Base-by-base conservation (phyloP, 108 stramenopile genomes). In the Cyclotella choctawhatcheeana region DNA sequence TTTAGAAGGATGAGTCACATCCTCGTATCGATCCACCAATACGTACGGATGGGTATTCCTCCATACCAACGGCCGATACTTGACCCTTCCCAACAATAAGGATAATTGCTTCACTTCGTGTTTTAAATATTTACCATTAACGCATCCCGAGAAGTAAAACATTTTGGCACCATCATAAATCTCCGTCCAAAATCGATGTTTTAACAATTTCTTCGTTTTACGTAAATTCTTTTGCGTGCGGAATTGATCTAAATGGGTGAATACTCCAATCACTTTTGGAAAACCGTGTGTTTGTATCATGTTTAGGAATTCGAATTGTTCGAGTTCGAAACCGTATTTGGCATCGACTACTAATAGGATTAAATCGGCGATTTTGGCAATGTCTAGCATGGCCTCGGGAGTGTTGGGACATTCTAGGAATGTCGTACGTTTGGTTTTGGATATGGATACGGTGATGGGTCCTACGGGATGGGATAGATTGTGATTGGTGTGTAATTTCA, bases 261-360 rank as follows among this genome's bases (percentile, higher is more conserved):
- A 95, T 5, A 98, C 91, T 32, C 99, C 97, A 92, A 99, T 96
- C 34, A 96, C 96, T 84, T 98, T 98, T 40, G 98, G 97, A 73
- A 99, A 97, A 17, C 99, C 99, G 77, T 98, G 97, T 13, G 94
- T 85, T 85, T 99, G 99, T 58, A 99, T 79, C 37, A 98, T 87
- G 81, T 98, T 98, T 14, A 99, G 83, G 70, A 97, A 98, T 82
- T 99, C 99, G 61, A 99, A 99, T 20, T 97, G 97, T 68, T 99
- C 97, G 98, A 99, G 98, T 83, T 99, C 99, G 70, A 99, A 98
- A 0, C 99, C 99, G 73, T 96, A 98, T 71, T 93, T 96, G 44
- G 97, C 98, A 83, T 99, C 99, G 25, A 99, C 96, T 34, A 95
- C 90, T 12, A 99, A 74, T 29, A 99, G 75, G 7, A 98, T 97